phyloP scores from a whole-genome alignment of 2,329 filamentous ascomycete genomes.

The Diaporthe ampelina region DNA sequence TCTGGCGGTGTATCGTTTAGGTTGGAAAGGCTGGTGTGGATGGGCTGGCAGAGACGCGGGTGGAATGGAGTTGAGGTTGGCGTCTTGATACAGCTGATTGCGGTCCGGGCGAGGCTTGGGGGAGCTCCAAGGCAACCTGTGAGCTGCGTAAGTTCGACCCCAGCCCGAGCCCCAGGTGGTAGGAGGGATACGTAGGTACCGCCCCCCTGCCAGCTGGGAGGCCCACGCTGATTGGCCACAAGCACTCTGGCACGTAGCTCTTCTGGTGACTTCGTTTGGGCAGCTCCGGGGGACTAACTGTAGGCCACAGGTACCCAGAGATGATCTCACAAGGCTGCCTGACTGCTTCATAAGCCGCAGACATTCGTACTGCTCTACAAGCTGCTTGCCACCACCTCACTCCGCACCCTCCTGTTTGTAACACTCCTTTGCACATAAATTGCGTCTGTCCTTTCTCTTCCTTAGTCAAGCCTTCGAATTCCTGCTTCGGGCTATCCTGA shows the following conservation, averaged over 20 bases:
- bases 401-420: neutral
- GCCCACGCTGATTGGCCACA: slow-evolving; percentile 33
- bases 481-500: neutral
- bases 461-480: neutral
- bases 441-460: neutral
- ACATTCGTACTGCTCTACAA: slow-evolving; percentile 4
- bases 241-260: neutral
- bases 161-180: slow-evolving; percentile 7
- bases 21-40: slow-evolving; percentile 12
- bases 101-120: slow-evolving; percentile 40
- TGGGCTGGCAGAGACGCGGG: slow-evolving; percentile 18
- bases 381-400: slow-evolving; percentile 9
- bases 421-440: neutral
- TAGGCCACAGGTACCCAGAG: neutral
- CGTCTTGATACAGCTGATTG: slow-evolving; percentile 37
- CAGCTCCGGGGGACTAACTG: slow-evolving; percentile 20
- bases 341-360: slow-evolving; percentile 13
- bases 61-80: slow-evolving; percentile 32
- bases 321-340: slow-evolving; percentile 39
- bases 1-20: neutral
- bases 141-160: slow-evolving; percentile 27
- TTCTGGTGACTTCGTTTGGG: slow-evolving; percentile 37
- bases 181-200: slow-evolving; percentile 21
- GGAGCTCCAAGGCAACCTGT: slow-evolving; percentile 28
- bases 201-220: neutral